Evolutionary conservation across 495 filamentous ascomycete genomes (phyloP).

Genomic region (Podospora comata): DNA sequence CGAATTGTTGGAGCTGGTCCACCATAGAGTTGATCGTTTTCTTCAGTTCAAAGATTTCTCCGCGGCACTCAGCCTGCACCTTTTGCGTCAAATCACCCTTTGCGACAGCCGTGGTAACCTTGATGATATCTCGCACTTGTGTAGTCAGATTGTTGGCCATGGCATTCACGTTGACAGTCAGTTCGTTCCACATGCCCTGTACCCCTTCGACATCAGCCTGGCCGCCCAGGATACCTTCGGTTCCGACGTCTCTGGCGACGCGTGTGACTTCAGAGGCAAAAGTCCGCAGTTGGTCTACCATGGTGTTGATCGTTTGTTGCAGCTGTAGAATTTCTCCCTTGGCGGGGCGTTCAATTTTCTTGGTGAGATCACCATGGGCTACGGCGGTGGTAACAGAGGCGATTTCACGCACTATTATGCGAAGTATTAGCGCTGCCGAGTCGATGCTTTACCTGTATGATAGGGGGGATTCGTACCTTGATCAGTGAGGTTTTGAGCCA

Average conservation of each 20-base stretch:
- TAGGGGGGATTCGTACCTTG: constrained; percentile 42
- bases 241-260: constrained; percentile 94
- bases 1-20: constrained; percentile 94
- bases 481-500: constrained; percentile 74
- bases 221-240: constrained; percentile 93
- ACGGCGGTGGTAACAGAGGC: constrained; percentile 95
- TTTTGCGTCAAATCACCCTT: constrained; percentile 96
- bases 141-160: constrained; percentile 98
- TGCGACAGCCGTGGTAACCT: constrained; percentile 96
- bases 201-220: constrained; percentile 92
- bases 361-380: constrained; percentile 90
- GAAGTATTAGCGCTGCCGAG: constrained; percentile 17
- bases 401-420: constrained; percentile 77
- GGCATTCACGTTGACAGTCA: constrained; percentile 97
- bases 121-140: constrained; percentile 97
- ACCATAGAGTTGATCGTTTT: constrained; percentile 99
- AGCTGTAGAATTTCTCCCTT: constrained; percentile 94
- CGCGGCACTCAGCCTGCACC: constrained; percentile 93
- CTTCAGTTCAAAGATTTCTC: constrained; percentile 93
- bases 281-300: constrained; percentile 96
- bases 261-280: constrained; percentile 97
- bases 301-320: constrained; percentile 97
- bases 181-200: constrained; percentile 86
- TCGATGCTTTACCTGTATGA: not conserved
- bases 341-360: constrained; percentile 93